Conservation (phyloP, 345 rosid genomes). For the Ceriops tagal region DNA sequence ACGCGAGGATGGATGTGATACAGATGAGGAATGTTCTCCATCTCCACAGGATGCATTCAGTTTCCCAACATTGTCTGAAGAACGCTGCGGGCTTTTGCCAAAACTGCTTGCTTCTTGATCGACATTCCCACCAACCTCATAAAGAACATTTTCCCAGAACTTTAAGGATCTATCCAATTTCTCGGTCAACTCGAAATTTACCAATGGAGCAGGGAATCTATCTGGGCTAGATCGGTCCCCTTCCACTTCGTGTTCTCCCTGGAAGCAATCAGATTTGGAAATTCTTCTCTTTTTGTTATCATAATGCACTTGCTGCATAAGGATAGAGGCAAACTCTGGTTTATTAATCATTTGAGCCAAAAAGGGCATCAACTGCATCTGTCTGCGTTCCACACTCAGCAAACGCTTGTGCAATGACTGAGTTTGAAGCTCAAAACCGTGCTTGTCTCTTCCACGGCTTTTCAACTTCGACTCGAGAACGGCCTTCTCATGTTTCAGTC, state of each 20-base stretch:
- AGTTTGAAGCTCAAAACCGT: conserved; percentile 27
- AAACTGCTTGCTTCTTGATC: conserved; percentile 22
- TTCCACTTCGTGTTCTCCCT: conserved; percentile 4
- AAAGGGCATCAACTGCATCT: conserved; percentile 29
- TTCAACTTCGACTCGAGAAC: conserved; percentile 41
- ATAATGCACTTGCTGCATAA: conserved; percentile 28
- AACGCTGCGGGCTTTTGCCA: conserved; percentile 13
- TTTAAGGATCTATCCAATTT: conserved; percentile 43
- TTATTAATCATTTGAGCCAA: conserved; percentile 29
- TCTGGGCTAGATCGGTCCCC: conserved; percentile 7
- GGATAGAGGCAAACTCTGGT: conserved; percentile 31
- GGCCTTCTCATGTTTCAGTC: conserved; percentile 37
- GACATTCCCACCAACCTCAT: conserved; percentile 21
- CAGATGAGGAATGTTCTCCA: conserved; percentile 33
- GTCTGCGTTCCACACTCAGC: conserved; percentile 42
- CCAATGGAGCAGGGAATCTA: not conserved
- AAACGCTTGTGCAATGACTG: conserved; percentile 30
- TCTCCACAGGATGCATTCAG: conserved; percentile 28
- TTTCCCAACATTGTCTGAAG: conserved; percentile 12
- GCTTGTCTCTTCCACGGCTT: conserved; percentile 33
- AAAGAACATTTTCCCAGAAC: conserved; percentile 33
- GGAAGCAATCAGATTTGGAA: conserved; percentile 17
- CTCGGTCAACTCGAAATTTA: conserved; percentile 30
- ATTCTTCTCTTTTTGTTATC: conserved; percentile 47
- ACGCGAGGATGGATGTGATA: conserved; percentile 30